Percentiles rank a stretch among this genome's conserved stretches.
Conservation (phyloP, 169 alveolate genomes). For the Eimeria tenella region DNA sequence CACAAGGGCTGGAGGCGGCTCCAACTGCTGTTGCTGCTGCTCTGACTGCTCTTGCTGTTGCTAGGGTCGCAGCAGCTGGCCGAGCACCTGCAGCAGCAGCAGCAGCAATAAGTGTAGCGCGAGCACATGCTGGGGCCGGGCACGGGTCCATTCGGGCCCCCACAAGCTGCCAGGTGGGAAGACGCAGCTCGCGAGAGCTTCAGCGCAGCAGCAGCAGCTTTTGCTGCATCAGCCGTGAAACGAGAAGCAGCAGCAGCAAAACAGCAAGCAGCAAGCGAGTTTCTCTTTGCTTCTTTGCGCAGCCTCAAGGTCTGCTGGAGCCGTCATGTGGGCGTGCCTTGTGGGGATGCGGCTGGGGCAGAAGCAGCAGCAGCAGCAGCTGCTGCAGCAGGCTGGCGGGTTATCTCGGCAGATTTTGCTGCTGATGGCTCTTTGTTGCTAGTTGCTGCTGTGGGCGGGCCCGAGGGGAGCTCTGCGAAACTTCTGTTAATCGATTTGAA, state of each 20-base stretch:
- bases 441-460: conserved; percentile 3
- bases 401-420: not conserved
- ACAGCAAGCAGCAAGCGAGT: not conserved
- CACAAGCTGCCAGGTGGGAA: conserved; percentile 25
- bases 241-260: not conserved
- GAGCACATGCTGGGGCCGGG: not conserved
- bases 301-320: conserved; percentile 28
- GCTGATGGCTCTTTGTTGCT: conserved; percentile 17
- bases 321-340: conserved; percentile 32
- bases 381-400: conserved; percentile 34
- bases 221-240: not conserved
- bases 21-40: not conserved
- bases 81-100: conserved; percentile 39
- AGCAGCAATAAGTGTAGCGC: not conserved
- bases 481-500: not conserved
- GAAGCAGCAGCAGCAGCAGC: conserved; percentile 23
- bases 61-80: not conserved
- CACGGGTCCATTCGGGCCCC: not conserved
- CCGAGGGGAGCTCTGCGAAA: conserved; percentile 20
- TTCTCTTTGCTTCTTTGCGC: not conserved
- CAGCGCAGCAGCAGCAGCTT: not conserved
- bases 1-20: not conserved
- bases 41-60: not conserved
- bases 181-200: not conserved
- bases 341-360: not conserved